phyloP scores from a whole-genome alignment of 306 rosid genomes.

The Luffa aegyptiaca region DNA sequence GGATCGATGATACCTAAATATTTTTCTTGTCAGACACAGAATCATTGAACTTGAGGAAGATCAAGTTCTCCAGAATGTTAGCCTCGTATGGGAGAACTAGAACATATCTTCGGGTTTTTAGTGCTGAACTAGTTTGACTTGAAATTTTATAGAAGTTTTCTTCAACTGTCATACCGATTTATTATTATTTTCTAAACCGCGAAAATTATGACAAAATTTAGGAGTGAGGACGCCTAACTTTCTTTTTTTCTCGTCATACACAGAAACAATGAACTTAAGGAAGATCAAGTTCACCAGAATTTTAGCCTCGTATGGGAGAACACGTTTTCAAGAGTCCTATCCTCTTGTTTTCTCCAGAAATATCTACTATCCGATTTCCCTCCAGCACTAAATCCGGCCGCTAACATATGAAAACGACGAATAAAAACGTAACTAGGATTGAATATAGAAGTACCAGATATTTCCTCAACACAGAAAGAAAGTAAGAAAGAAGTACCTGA shows the following conservation, averaged over 20 bases:
- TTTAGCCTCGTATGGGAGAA: background rate
- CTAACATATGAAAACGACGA: background rate
- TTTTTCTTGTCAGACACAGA: background rate
- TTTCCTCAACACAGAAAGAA: background rate
- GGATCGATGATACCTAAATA: background rate
- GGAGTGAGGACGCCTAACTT: background rate
- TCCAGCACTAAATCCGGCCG: background rate
- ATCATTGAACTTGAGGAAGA: background rate
- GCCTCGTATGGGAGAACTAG: background rate
- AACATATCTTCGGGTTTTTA: background rate
- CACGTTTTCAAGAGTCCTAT: background rate
- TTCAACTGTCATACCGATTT: background rate
- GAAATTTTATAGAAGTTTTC: background rate
- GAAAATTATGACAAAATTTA: background rate
- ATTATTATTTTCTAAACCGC: background rate
- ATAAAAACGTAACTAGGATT: background rate
- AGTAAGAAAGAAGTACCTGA: conserved; percentile 39
- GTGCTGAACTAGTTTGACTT: background rate
- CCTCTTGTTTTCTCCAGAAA: background rate
- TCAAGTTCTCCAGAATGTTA: background rate
- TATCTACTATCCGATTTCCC: background rate
- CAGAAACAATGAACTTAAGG: background rate
- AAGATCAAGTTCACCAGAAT: background rate
- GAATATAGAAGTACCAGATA: background rate
- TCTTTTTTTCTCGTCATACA: background rate